phyloP scores from a whole-genome alignment of 179 eudicot genomes.

The Nepenthes alata region DNA sequence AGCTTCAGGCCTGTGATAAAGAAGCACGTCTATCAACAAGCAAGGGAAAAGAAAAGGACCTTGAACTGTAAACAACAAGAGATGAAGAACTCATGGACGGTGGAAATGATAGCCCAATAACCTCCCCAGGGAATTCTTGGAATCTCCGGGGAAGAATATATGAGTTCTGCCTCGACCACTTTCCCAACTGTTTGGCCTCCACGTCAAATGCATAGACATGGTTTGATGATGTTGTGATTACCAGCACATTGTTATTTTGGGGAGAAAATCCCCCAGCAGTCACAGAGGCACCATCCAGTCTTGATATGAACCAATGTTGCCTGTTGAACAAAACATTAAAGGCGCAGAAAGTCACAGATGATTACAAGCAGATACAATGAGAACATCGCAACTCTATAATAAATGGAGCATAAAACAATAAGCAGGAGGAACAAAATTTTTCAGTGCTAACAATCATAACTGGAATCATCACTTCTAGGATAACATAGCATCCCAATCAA shows the following conservation, averaged over 20 bases:
- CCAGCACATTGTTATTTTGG: constrained; percentile 54
- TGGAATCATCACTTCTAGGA: no score
- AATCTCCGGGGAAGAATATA: constrained; percentile 58
- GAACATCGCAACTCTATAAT: no score
- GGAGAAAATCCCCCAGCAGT: constrained; percentile 93
- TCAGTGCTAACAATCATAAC: no score
- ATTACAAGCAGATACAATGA: no score
- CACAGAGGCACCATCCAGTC: constrained; percentile 86
- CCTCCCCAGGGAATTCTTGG: constrained; percentile 92
- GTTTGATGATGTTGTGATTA: constrained; percentile 82
- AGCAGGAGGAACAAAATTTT: no score
- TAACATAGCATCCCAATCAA: no score
- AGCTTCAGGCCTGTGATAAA: neutral
- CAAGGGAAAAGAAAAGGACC: constrained; percentile 26
- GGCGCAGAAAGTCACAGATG: neutral
- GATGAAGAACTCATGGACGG: constrained; percentile 53
- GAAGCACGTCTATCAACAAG: neutral
- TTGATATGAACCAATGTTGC: constrained; percentile 95
- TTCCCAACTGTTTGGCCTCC: constrained; percentile 78
- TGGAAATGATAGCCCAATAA: constrained; percentile 85
- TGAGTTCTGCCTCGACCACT: constrained; percentile 68
- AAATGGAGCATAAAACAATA: no score
- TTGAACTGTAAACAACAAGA: constrained; percentile 75
- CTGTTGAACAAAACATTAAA: constrained; percentile 20
- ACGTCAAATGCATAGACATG: constrained; percentile 89